These are phyloP conservation scores for Suillus occidentalis DNA, from an alignment of 768 basidiomycete species.

Conservation along the genomic window DNA sequence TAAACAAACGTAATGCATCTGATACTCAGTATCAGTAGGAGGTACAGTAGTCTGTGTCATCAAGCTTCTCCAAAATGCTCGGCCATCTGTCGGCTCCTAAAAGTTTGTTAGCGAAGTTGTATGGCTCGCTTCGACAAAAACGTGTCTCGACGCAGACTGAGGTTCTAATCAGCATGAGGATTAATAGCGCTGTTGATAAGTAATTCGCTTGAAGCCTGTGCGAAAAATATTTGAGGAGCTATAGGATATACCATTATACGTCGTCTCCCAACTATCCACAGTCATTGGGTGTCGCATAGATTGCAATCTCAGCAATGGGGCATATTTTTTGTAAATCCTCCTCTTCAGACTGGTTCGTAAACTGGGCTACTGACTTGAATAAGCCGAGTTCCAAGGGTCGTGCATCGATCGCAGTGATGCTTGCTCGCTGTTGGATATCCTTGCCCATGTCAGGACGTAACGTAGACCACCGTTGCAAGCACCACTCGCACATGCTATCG, in stretches of 20 bases:
- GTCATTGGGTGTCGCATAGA: conserved; percentile 25
- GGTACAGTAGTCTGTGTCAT: conserved; percentile 23
- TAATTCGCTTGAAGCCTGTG: conserved; percentile 36
- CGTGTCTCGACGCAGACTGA: conserved; percentile 26
- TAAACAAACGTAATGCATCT: not conserved
- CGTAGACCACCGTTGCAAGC: not conserved
- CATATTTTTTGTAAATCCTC: conserved; percentile 20
- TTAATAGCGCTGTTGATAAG: conserved; percentile 32
- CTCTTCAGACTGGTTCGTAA: conserved; percentile 28
- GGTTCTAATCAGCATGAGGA: conserved; percentile 32
- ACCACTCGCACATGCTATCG: conserved; percentile 18
- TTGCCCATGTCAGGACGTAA: not conserved
- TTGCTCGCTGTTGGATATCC: conserved; percentile 22
- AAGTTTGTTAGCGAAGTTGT: conserved; percentile 16
- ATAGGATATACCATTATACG: conserved; percentile 26
- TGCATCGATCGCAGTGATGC: conserved; percentile 17
- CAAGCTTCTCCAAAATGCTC: conserved; percentile 29
- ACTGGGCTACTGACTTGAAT: conserved; percentile 32
- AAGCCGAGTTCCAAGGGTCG: conserved; percentile 36
- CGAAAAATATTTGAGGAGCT: not conserved
- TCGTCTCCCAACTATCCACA: conserved; percentile 47
- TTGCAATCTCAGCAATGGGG: conserved; percentile 28
- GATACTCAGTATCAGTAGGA: not conserved
- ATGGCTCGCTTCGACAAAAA: conserved; percentile 33
- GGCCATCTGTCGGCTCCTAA: conserved; percentile 8